Evolutionary conservation across 1,284 basidiomycete genomes (phyloP).

Genomic region (Puccinia horiana): DNA sequence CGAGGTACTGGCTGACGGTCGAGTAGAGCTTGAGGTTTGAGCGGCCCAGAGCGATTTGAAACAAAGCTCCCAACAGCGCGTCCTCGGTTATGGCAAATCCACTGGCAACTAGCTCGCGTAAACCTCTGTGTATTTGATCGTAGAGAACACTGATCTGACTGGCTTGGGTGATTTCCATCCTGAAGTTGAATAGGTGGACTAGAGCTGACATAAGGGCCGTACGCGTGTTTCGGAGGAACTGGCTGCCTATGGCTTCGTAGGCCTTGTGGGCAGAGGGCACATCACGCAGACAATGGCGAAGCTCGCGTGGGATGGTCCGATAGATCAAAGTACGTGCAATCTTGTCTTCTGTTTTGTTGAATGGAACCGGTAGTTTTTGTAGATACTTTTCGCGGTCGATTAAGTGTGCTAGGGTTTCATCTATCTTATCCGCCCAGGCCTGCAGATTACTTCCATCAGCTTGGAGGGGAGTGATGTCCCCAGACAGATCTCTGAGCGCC

Average conservation of each 20-base stretch:
- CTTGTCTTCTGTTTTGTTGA: conserved; percentile 26
- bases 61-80: conserved; percentile 23
- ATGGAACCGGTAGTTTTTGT: conserved; percentile 4
- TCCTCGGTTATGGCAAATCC: conserved; percentile 16
- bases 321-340: conserved; percentile 29
- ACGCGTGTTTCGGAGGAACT: conserved; percentile 28
- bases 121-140: conserved; percentile 4
- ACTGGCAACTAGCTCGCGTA: conserved; percentile 3
- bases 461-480: conserved; percentile 7
- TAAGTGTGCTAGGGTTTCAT: conserved; percentile 4
- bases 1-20: conserved; percentile 17
- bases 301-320: conserved; percentile 35
- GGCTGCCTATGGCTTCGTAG: not conserved
- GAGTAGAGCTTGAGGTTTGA: conserved; percentile 18
- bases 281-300: conserved; percentile 3
- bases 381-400: conserved; percentile 30
- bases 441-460: conserved; percentile 15
- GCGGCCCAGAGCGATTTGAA: conserved; percentile 33
- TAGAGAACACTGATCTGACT: conserved; percentile 16
- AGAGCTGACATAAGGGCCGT: conserved; percentile 25
- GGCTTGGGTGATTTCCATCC: conserved; percentile 6
- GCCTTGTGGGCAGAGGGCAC: not conserved
- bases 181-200: conserved; percentile 31
- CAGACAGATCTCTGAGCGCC: conserved; percentile 18
- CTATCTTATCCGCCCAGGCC: conserved; percentile 19